phyloP scores from a whole-genome alignment of 108 stramenopile genomes.

The Bacterosira constricta region DNA sequence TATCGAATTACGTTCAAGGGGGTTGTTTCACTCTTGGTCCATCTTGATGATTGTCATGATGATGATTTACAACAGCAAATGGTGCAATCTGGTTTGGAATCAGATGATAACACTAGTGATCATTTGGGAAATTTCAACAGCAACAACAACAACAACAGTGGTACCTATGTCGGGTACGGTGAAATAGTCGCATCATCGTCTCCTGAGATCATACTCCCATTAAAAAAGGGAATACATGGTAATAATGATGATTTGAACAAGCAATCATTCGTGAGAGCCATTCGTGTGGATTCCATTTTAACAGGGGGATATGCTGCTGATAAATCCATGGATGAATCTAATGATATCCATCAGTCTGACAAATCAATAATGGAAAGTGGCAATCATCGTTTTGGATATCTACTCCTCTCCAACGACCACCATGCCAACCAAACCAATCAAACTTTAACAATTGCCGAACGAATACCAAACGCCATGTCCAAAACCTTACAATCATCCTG shows the following conservation, averaged over 20 bases:
- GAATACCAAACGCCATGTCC: constrained; percentile 14
- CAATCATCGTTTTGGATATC: constrained; percentile 38
- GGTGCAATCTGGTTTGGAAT: too few relatives aligned
- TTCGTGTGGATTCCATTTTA: constrained; percentile 75
- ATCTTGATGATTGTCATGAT: background rate
- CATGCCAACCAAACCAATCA: background rate
- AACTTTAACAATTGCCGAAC: constrained; percentile 61
- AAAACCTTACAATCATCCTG: constrained; percentile 23
- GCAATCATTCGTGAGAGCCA: constrained; percentile 28
- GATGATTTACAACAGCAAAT: too few relatives aligned
- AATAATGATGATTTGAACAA: background rate
- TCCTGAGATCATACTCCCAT: constrained; percentile 30
- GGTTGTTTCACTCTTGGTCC: background rate
- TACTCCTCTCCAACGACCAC: constrained; percentile 21
- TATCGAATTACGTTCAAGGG: background rate
- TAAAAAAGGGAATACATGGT: background rate
- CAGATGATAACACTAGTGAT: too few relatives aligned
- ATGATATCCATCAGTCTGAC: too few relatives aligned
- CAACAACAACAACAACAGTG: constrained; percentile 20
- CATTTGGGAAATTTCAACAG: background rate
- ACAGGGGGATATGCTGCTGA: constrained; percentile 84
- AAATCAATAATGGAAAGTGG: too few relatives aligned
- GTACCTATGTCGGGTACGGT: constrained; percentile 72
- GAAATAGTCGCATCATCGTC: constrained; percentile 61
- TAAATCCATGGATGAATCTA: too few relatives aligned